Evolutionary conservation across 768 basidiomycete species (phyloP).

Genomic region (Termitomyces sp.): DNA sequence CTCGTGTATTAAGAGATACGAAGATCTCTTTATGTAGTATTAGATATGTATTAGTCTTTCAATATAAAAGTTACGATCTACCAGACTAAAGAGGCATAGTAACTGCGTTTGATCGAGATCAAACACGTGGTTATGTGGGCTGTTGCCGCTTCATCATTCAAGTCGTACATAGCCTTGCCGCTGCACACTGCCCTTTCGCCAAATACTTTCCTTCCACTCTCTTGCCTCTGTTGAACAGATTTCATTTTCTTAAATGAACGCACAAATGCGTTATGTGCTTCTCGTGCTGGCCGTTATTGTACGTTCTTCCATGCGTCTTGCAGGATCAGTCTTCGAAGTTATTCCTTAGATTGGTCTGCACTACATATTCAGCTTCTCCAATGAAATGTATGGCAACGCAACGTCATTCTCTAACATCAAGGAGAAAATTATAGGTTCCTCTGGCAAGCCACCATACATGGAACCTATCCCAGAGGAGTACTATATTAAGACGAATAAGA

Average conservation of each 20-base stretch:
- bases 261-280: conserved; percentile 48
- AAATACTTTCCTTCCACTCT: neutral
- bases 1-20: conserved; percentile 35
- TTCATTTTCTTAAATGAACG: conserved; percentile 38
- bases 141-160: neutral
- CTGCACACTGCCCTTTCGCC: conserved; percentile 5
- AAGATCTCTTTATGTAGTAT: conserved; percentile 25
- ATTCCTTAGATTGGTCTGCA: conserved; percentile 44
- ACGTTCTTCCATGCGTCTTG: conserved; percentile 11
- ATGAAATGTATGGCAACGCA: conserved; percentile 56
- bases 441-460: conserved; percentile 42
- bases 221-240: conserved; percentile 6
- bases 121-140: neutral
- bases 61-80: too few relatives aligned
- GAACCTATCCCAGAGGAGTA: conserved; percentile 57
- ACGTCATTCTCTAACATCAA: conserved; percentile 46
- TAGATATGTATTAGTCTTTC: neutral
- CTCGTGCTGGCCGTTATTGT: conserved; percentile 45
- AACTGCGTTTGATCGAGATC: neutral
- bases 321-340: neutral
- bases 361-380: conserved; percentile 60
- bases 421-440: conserved; percentile 24
- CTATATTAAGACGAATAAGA: conserved; percentile 34
- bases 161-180: neutral
- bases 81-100: neutral